Base-by-base conservation (phyloP, 352 stramenopile genomes). In the Globisporangium mamillatum region DNA sequence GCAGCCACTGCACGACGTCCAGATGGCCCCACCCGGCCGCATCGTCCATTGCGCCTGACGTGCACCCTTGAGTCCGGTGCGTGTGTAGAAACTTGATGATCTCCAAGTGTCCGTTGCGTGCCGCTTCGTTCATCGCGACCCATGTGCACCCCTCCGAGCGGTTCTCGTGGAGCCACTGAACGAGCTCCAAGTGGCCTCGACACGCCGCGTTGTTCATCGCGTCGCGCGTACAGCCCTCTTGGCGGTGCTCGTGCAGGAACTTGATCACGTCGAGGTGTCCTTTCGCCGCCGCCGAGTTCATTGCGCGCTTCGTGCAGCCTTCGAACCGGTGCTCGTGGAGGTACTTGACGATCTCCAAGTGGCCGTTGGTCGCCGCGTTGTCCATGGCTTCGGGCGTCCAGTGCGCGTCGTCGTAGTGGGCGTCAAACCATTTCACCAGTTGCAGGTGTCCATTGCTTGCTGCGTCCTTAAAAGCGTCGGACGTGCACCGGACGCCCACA, bases 381-480 rank as follows among this genome's bases (percentile, higher is more conserved):
- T 70, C 54, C 63, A 73, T 73, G 3, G 27, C 20, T 22, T 63
- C 32, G 22, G 36, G 34, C 1, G 41, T 70, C 66, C 60, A 71
- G 29, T 34, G 12, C 20, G 25, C 53, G 29, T 73, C 65, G 4
- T 69, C 41, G 25, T 59, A 63, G 55, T 74, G 38, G 32, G 20
- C 36, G 56, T 74, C 22, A 32, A 74, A 59, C 66, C 66, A 74
- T 25, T 36, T 52, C 22, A 75, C 34, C 6, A 74, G 59, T 2
- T 48, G 14, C 9, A 74, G 34, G 32, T 75, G 67, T 8, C 67
- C 70, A 38, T 38, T 48, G 4, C 54, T 58, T 0, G 70, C 73
- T 4, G 70, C 73, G 22, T 63, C 63, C 48, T 77, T 66, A 16
- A 75, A 68, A 18, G 70, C 73, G 16, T 72, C 56, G 9, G 38